A percentile compares a stretch with the other conserved stretches of the same genome.
Conservation (phyloP, 768 basidiomycete genomes). For the Suillus brevipes region DNA sequence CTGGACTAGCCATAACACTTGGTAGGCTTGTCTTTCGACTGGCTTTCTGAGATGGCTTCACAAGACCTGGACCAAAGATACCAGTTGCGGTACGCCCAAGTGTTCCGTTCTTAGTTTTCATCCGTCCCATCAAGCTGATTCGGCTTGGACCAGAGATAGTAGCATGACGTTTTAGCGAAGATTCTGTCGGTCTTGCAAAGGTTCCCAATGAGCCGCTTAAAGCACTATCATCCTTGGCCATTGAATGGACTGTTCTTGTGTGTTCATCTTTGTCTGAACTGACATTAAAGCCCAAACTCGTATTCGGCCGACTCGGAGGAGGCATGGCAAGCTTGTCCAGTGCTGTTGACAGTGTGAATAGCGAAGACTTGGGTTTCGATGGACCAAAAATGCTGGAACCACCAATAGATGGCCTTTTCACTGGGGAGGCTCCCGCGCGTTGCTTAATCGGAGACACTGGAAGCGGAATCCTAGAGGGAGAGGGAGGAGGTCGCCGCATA, state of each 20-base stretch:
- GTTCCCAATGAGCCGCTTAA: conserved; percentile 11
- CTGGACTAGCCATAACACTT: conserved; percentile 46
- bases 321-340: conserved; percentile 71
- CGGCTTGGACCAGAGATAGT: conserved; percentile 15
- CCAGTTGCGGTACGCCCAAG: conserved; percentile 16
- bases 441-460: conserved; percentile 22
- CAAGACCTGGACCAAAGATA: conserved; percentile 25
- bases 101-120: conserved; percentile 1
- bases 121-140: conserved; percentile 7
- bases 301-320: conserved; percentile 64
- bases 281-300: conserved; percentile 61
- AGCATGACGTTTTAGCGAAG: conserved; percentile 29
- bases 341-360: conserved; percentile 67
- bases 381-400: conserved; percentile 7
- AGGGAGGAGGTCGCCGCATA: conserved; percentile 8
- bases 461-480: conserved; percentile 33
- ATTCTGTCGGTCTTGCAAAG: conserved; percentile 32
- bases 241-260: conserved; percentile 9
- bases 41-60: conserved; percentile 24
- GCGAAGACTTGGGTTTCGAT: conserved; percentile 35
- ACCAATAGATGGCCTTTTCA: conserved; percentile 8
- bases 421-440: conserved; percentile 2
- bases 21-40: conserved; percentile 48
- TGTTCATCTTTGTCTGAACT: conserved; percentile 15
- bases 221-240: conserved; percentile 25